phyloP scores from a whole-genome alignment of 2,329 filamentous ascomycete species.

The Colletotrichum zoysiae region DNA sequence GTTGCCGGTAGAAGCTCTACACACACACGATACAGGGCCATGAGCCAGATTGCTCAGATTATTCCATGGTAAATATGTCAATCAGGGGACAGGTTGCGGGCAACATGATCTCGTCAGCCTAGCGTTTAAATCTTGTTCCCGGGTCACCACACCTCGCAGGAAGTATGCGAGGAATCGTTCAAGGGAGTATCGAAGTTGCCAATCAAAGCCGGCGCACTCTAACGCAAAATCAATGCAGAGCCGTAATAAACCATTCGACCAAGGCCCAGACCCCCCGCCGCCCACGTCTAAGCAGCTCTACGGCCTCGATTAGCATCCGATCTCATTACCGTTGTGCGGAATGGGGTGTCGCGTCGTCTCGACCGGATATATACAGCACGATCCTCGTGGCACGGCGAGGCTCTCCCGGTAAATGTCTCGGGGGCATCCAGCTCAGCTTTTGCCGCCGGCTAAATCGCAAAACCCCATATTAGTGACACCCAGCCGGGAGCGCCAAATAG shows the following conservation, averaged over 20 bases:
- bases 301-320: not conserved
- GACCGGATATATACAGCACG: conserved; percentile 10
- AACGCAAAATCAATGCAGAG: not conserved
- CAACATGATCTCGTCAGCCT: too few relatives aligned
- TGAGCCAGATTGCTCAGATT: too few relatives aligned
- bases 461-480: not conserved
- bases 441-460: conserved; percentile 20
- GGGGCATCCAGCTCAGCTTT: not conserved
- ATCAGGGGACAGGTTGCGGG: too few relatives aligned
- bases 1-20: too few relatives aligned
- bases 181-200: not conserved
- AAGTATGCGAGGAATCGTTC: not conserved
- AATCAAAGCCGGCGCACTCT: not conserved
- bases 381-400: not conserved
- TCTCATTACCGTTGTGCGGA: not conserved
- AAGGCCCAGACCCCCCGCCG: not conserved
- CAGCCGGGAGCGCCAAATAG: too few relatives aligned
- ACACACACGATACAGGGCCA: too few relatives aligned
- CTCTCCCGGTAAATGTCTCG: conserved; percentile 5
- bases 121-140: too few relatives aligned
- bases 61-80: too few relatives aligned
- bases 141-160: too few relatives aligned
- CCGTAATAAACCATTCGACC: too few relatives aligned
- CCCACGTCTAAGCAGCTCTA: not conserved
- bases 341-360: conserved; percentile 1